Conservation (phyloP, 441 rosid species). For the Croton setiger region DNA sequence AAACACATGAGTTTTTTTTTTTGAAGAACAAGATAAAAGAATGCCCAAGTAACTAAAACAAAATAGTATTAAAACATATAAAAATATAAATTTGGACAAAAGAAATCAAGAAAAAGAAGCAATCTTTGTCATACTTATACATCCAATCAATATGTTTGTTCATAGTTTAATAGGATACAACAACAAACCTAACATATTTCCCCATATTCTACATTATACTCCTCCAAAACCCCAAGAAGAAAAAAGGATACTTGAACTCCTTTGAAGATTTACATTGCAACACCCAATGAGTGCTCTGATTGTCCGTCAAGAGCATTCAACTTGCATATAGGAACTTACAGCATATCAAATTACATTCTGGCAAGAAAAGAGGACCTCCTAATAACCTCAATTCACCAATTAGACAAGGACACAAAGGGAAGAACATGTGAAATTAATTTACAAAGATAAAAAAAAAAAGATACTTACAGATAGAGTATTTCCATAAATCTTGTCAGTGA, state of each 20-base stretch:
- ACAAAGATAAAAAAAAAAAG: slow-evolving; percentile 9
- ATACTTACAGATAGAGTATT: slow-evolving; percentile 90
- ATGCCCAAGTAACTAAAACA: neutral
- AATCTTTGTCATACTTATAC: neutral
- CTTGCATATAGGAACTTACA: neutral
- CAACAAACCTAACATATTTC: neutral
- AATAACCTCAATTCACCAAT: neutral
- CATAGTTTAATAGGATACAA: neutral
- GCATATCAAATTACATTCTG: neutral
- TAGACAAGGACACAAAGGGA: slow-evolving; percentile 1
- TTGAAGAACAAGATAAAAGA: neutral
- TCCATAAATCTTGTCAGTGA: slow-evolving; percentile 94
- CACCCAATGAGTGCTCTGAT: neutral
- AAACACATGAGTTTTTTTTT: neutral
- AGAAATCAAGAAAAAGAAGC: no score
- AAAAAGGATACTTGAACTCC: neutral
- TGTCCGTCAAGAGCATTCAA: neutral
- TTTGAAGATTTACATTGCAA: neutral
- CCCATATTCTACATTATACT: neutral
- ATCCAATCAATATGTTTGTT: neutral
- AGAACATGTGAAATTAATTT: neutral
- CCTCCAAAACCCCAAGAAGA: neutral
- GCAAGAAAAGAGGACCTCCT: slow-evolving; percentile 2
- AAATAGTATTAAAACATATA: neutral
- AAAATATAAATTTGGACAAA: no score